These are phyloP conservation scores for Arthrobotrys musiformis DNA, from an alignment of 2,329 filamentous ascomycete genomes.

Conservation along the genomic window DNA sequence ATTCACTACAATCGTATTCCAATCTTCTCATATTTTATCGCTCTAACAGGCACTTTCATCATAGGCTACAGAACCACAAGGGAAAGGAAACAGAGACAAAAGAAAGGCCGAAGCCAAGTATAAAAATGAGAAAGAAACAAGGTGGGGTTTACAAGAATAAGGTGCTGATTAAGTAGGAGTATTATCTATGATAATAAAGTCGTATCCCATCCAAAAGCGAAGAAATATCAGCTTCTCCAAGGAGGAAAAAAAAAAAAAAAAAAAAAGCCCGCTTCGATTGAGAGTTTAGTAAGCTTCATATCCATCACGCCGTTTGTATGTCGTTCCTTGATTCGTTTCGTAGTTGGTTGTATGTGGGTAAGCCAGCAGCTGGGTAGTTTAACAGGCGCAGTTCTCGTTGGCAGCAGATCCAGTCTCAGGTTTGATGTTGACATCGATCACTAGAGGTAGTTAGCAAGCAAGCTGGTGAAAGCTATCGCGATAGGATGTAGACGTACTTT, in stretches of 20 bases:
- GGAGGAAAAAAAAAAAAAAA: slow-evolving; percentile 1
- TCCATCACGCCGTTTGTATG: slow-evolving; percentile 4
- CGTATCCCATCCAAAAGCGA: slow-evolving; percentile 36
- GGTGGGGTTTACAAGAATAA: slow-evolving; percentile 20
- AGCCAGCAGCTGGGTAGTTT: slow-evolving; percentile 36
- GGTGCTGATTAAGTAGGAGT: slow-evolving; percentile 24
- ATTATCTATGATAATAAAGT: slow-evolving; percentile 46
- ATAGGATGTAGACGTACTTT: slow-evolving; percentile 74
- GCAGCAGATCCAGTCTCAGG: slow-evolving; percentile 69
- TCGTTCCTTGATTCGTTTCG: slow-evolving; percentile 11
- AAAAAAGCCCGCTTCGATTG: slow-evolving; percentile 20
- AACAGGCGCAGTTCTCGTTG: slow-evolving; percentile 80
- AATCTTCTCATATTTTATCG: slow-evolving; percentile 37
- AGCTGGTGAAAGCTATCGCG: slow-evolving; percentile 68
- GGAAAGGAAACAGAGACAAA: slow-evolving; percentile 13
- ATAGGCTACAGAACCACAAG: slow-evolving; percentile 43
- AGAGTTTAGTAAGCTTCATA: slow-evolving; percentile 18
- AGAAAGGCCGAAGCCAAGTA: slow-evolving; percentile 7
- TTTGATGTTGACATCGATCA: slow-evolving; percentile 93
- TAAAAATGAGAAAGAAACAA: slow-evolving; percentile 17
- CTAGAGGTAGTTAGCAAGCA: slow-evolving; percentile 64
- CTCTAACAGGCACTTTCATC: slow-evolving; percentile 47
- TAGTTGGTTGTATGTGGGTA: background rate
- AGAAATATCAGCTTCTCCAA: slow-evolving; percentile 25
- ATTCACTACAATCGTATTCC: slow-evolving; percentile 15